These are phyloP conservation scores for Tolypocladium pustulatum DNA, from an alignment of 2,329 filamentous ascomycete genomes.

Conservation along the genomic window DNA sequence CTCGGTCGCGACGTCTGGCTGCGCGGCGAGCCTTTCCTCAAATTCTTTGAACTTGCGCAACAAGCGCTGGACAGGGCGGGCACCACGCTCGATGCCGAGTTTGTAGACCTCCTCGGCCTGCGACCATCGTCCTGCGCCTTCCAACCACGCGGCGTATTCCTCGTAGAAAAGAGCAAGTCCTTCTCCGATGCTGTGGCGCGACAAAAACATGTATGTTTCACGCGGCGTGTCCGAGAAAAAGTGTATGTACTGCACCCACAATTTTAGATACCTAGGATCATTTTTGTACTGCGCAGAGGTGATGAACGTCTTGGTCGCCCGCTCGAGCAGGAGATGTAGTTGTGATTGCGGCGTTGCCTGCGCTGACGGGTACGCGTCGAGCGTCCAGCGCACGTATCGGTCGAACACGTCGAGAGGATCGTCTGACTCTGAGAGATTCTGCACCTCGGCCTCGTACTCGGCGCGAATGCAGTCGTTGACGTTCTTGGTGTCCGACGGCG, in stretches of 20 bases:
- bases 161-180: conserved; percentile 87
- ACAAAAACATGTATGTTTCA: conserved; percentile 85
- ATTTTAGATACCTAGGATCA: conserved; percentile 81
- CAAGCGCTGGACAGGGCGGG: conserved; percentile 69
- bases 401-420: conserved; percentile 94
- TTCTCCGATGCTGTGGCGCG: conserved; percentile 81
- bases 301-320: conserved; percentile 84
- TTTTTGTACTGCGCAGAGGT: conserved; percentile 84
- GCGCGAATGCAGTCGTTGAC: conserved; percentile 70
- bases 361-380: conserved; percentile 88
- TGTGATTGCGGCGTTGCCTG: conserved; percentile 90
- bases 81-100: conserved; percentile 80
- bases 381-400: conserved; percentile 92
- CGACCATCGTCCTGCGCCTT: conserved; percentile 69
- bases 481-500: conserved; percentile 62
- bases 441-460: conserved; percentile 78
- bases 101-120: conserved; percentile 94
- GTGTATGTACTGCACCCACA: conserved; percentile 91
- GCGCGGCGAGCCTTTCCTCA: conserved; percentile 61
- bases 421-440: conserved; percentile 72
- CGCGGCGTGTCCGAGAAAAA: conserved; percentile 89
- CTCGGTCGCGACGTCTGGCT: conserved; percentile 48
- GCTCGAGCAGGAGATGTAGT: conserved; percentile 78
- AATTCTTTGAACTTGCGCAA: conserved; percentile 90
- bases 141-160: conserved; percentile 90